Evolutionary conservation across 2,329 filamentous ascomycete genomes (phyloP).

Genomic region (Epichloe uncinata): DNA sequence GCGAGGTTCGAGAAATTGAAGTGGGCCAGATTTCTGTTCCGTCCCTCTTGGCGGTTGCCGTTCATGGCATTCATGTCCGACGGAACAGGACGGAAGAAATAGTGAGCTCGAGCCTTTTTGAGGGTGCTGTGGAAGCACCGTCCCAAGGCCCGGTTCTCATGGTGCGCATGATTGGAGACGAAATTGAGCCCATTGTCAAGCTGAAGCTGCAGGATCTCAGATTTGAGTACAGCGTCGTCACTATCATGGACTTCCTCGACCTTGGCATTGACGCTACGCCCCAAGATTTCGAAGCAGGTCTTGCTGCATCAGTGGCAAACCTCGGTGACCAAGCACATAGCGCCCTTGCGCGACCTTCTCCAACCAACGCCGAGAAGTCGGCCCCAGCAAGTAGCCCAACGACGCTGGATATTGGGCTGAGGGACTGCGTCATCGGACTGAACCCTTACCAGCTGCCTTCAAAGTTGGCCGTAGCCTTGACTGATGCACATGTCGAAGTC

Average conservation of each 20-base stretch:
- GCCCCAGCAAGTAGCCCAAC: constrained; percentile 38
- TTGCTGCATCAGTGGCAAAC: constrained; percentile 70
- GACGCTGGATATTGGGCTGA: constrained; percentile 59
- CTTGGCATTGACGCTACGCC: constrained; percentile 52
- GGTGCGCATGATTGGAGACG: constrained; percentile 81
- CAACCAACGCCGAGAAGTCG: constrained; percentile 9
- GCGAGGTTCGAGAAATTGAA: constrained; percentile 50
- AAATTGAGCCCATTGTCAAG: constrained; percentile 84
- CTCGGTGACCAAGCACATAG: constrained; percentile 52
- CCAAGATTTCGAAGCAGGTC: constrained; percentile 60
- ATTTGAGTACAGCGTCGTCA: constrained; percentile 80
- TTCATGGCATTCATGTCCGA: constrained; percentile 47
- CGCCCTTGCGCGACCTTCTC: constrained; percentile 22
- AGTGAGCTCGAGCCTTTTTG: constrained; percentile 37
- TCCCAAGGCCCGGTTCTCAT: constrained; percentile 49
- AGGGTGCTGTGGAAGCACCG: constrained; percentile 14
- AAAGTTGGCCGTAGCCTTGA: constrained; percentile 67
- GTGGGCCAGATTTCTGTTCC: constrained; percentile 75
- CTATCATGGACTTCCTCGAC: constrained; percentile 65
- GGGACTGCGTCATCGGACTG: constrained; percentile 71
- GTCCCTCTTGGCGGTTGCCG: constrained; percentile 63
- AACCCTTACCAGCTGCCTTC: constrained; percentile 66
- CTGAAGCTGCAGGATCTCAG: constrained; percentile 73
- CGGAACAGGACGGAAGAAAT: constrained; percentile 61
- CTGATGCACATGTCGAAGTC: constrained; percentile 61